Base-by-base conservation (phyloP, 257 asterid species). In the Jacaranda mimosifolia region DNA sequence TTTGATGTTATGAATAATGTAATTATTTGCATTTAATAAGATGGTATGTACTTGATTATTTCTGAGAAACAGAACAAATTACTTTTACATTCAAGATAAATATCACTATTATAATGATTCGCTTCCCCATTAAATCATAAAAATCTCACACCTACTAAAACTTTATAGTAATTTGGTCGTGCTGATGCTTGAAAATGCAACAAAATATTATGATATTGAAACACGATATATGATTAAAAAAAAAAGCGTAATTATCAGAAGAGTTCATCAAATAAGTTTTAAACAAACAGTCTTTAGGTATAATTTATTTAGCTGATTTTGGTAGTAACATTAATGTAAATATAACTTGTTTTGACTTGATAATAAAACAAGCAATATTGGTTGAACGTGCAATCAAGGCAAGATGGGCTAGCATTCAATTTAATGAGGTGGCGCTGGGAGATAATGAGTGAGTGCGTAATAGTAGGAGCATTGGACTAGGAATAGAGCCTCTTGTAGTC, bases 341-440 rank as follows among this genome's bases (percentile, higher is more conserved):
- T 65, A 4, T 48, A 46, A 17, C 6, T 14, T 7, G 73, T 35
- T 39, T 83, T 53, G 85, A 83, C 57, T 53, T 56, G 55, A 26
- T 36, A 77, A 72, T 35, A 46, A n/a, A n/a, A n/a, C n/a, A n/a
- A 77, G 76, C 38, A 72, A 58, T 64, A 60, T 70, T 45, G 46
- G 6, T 42, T 40, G 78, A 53, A 72, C 63, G 68, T 78, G 82
- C 63, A 78, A 78, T 63, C 40, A 81, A 81, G 85, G 79, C 72
- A 81, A 78, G 77, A 74, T 81, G 83, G 80, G 77, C 65, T 75
- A 75, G 83, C 83, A 84, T 77, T 84, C 19, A 83, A 80, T 73
- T 40, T 78, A 36, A 65, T 55, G 67, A 26, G 73, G 43, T 42
- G 66, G 73, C 49, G 15, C 58, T 71, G 76, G 46, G 67, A 72